These are phyloP conservation scores for Chenopodium quinoa DNA, from an alignment of 148 eudicot species.

Conservation along the genomic window DNA sequence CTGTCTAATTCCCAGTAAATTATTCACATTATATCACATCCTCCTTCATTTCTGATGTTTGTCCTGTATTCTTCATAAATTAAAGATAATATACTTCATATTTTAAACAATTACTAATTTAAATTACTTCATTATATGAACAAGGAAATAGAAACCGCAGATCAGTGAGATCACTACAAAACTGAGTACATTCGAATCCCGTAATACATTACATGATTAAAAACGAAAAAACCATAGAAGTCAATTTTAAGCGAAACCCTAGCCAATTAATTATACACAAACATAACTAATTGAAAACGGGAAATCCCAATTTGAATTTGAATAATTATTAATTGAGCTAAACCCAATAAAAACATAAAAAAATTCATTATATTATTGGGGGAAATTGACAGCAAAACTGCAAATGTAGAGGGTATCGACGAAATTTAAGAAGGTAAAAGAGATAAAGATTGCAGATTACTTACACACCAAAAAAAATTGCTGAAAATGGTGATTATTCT, in stretches of 20 bases:
- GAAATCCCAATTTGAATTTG: not conserved
- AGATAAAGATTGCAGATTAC: not conserved
- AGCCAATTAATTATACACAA: not conserved
- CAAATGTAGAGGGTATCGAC: not conserved
- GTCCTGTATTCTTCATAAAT: not conserved
- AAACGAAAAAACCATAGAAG: too few relatives aligned
- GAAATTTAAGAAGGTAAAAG: not conserved
- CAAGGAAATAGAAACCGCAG: too few relatives aligned
- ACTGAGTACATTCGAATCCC: too few relatives aligned
- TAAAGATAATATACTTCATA: too few relatives aligned
- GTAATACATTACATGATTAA: too few relatives aligned
- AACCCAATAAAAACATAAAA: not conserved
- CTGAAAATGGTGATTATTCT: not conserved
- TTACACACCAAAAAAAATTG: not conserved
- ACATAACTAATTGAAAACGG: not conserved
- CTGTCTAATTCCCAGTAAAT: not conserved
- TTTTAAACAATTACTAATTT: too few relatives aligned
- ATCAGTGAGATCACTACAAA: too few relatives aligned
- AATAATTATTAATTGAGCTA: not conserved
- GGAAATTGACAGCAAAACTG: not conserved
- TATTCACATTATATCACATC: too few relatives aligned
- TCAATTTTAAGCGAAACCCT: not conserved
- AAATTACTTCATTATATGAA: too few relatives aligned
- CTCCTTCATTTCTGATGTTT: not conserved
- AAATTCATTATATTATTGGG: too few relatives aligned